Evolutionary conservation across 768 basidiomycete genomes (phyloP), one percentile per base, ranked within the genome.

Genomic region (Wakefieldia striispora): DNA sequence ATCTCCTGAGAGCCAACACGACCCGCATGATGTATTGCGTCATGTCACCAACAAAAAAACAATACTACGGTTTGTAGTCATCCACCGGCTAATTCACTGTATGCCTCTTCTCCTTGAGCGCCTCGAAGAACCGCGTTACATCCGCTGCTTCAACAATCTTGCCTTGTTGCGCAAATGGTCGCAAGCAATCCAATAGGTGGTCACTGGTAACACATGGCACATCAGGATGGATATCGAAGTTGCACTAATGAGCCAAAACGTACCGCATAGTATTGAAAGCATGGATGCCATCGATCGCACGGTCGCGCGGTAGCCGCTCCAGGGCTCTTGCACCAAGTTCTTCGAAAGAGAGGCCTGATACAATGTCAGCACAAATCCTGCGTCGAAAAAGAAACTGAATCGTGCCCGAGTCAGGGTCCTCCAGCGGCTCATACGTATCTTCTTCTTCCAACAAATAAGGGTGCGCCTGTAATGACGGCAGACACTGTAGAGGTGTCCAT

Each of bases 191-290:
- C 51, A 85, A 74, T 17, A 92, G 70, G 48, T 83, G 78, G 57
- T 92, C 88, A 51, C 89, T 90, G 55, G 43, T 33, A 19, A 49
- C 11, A 11, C 12, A 34, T 54, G 56, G 26, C 8, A 27, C 8
- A 31, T 54, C 11, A 53, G 43, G 41, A 4, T 19, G 27, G 2
- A 29, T 6, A 35, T 17, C 33, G 35, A 23, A 23, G 21, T 51
- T 26, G 10, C 10, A 16, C 5, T 16, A 1, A 33, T 11, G 2
- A 36, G 7, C 11, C 12, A 10, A 17, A 19, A 67, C 79, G 44
- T 55, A 91, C 90, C 87, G 76, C 88, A 93, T 85, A 49, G 78
- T 73, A 57, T 91, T 91, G 69, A 88, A 92, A 5, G 88, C 91
- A 49, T 82, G 80, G 20, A 92, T 91, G 1, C 91, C 87, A 57